These are phyloP conservation scores for Entomortierella parvispora DNA, from an alignment of 192 early-diverging fungal species.

Conservation along the genomic window DNA sequence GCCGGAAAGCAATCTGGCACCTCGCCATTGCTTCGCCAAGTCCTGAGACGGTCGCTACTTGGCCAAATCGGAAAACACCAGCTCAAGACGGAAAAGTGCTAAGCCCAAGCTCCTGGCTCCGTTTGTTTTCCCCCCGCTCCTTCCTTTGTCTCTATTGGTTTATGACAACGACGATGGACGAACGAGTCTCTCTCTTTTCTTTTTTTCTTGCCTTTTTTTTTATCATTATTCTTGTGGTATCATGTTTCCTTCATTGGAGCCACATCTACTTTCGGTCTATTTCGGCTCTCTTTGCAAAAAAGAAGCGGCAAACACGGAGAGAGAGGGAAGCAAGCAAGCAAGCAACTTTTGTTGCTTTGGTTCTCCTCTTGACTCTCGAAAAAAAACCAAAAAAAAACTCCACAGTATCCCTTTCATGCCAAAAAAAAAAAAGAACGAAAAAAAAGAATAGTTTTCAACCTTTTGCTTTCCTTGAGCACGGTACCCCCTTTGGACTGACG, in stretches of 20 bases:
- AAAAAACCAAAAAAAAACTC: too few species aligned
- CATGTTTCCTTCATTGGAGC: not conserved
- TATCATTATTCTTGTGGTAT: not conserved
- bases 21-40: constrained; percentile 52
- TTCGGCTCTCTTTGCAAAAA: not conserved
- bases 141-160: not conserved
- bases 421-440: too few species aligned
- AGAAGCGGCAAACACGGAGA: not conserved
- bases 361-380: too few species aligned
- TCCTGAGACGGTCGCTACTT: constrained; percentile 49
- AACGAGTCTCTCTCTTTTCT: not conserved
- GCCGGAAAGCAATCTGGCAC: constrained; percentile 54
- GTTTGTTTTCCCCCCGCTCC: not conserved
- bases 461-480: too few species aligned
- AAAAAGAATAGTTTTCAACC: too few species aligned
- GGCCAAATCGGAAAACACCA: constrained; percentile 51
- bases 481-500: too few species aligned
- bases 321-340: too few species aligned
- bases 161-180: not conserved
- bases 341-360: too few species aligned
- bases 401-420: too few species aligned
- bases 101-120: not conserved
- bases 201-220: not conserved
- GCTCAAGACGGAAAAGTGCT: constrained; percentile 26
- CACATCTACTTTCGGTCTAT: not conserved